Conservation (phyloP, 352 stramenopile species). For the Pythium catenulatum region DNA sequence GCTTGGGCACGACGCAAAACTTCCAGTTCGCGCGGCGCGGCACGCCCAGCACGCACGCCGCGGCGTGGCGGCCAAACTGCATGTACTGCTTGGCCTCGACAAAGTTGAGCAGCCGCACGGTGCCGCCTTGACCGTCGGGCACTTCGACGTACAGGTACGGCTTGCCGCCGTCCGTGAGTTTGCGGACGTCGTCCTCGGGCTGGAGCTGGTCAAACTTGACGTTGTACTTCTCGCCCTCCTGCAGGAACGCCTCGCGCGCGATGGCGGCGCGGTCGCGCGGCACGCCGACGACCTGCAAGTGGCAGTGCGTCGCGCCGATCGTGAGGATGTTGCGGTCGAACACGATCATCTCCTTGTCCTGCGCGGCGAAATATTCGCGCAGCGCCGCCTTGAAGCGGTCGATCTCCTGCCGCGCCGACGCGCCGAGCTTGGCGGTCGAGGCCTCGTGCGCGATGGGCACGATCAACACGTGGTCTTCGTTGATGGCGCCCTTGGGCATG, state of each 20-base stretch:
- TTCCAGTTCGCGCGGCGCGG: slow-evolving; percentile 89
- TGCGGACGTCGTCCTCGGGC: slow-evolving; percentile 64
- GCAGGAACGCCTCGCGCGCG: slow-evolving; percentile 74
- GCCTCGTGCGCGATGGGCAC: slow-evolving; percentile 88
- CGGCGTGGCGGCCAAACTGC: slow-evolving; percentile 87
- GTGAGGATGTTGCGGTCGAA: slow-evolving; percentile 90
- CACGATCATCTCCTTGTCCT: slow-evolving; percentile 85
- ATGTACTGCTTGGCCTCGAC: slow-evolving; percentile 91
- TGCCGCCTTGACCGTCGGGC: slow-evolving; percentile 68
- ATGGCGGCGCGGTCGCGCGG: slow-evolving; percentile 68
- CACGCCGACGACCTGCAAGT: slow-evolving; percentile 85
- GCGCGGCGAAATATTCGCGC: slow-evolving; percentile 76
- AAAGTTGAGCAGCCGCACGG: slow-evolving; percentile 73
- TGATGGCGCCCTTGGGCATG: slow-evolving; percentile 90
- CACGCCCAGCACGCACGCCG: slow-evolving; percentile 78
- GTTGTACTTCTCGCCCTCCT: slow-evolving; percentile 85
- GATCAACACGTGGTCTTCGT: slow-evolving; percentile 85
- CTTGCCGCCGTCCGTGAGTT: slow-evolving; percentile 68
- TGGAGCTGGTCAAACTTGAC: slow-evolving; percentile 80
- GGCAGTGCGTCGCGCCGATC: slow-evolving; percentile 83
- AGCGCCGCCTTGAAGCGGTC: slow-evolving; percentile 82
- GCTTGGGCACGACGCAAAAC: slow-evolving; percentile 87
- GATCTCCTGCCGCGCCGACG: slow-evolving; percentile 72
- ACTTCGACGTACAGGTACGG: slow-evolving; percentile 85
- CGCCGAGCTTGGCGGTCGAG: slow-evolving; percentile 73